Conservation (phyloP, 73 alveolate genomes). For the Stentor roeselii region DNA sequence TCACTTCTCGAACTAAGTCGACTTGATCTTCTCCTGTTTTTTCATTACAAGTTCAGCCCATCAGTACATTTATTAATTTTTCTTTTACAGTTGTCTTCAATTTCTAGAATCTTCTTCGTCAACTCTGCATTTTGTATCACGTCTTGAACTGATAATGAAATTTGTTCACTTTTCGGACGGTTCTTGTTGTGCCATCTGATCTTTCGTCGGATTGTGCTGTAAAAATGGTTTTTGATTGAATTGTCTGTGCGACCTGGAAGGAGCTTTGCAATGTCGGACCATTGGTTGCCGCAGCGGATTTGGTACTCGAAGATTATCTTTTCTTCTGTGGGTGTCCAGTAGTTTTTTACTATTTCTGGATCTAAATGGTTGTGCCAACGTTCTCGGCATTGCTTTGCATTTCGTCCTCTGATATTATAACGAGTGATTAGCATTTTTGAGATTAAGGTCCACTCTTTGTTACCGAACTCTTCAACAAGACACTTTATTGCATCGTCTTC, state of each 20-base stretch:
- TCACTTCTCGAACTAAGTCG: not conserved
- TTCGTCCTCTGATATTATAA: constrained; percentile 31
- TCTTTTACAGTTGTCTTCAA: not conserved
- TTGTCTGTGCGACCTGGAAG: constrained; percentile 83
- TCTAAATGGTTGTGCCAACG: constrained; percentile 81
- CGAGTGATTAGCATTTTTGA: constrained; percentile 35
- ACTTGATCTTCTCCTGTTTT: constrained; percentile 1
- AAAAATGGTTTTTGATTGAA: constrained; percentile 75
- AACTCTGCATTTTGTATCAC: not conserved
- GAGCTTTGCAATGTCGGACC: constrained; percentile 69
- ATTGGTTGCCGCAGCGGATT: constrained; percentile 69
- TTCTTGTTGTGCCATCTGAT: not conserved
- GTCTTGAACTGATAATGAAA: not conserved
- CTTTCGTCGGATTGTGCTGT: constrained; percentile 20
- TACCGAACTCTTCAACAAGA: constrained; percentile 28
- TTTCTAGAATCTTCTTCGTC: not conserved
- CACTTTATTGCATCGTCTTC: constrained; percentile 29
- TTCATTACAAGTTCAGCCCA: not conserved
- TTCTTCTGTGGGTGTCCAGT: constrained; percentile 78
- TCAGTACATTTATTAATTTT: not conserved
- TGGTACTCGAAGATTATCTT: constrained; percentile 64
- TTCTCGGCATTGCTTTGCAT: constrained; percentile 86
- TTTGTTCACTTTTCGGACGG: not conserved
- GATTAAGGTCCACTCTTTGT: constrained; percentile 42
- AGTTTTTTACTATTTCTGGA: constrained; percentile 69